Conservation (phyloP, 345 rosid species). For the Citrus maxima region DNA sequence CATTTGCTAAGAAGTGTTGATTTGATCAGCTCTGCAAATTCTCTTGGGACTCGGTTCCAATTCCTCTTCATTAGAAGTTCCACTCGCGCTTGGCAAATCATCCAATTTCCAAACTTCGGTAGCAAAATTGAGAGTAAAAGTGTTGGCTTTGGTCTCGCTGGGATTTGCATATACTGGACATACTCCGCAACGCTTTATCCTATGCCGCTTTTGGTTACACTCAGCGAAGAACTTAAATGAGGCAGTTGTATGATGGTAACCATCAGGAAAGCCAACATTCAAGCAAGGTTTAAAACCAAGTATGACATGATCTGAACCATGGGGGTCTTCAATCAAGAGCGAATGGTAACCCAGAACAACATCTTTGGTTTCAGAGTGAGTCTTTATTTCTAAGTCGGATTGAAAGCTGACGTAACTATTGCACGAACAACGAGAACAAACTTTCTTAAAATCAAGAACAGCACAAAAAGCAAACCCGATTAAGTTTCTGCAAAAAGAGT, state of each 20-base stretch:
- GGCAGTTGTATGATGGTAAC: neutral
- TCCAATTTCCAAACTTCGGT: neutral
- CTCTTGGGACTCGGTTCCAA: too few species aligned
- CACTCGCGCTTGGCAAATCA: neutral
- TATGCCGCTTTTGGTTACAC: accelerated
- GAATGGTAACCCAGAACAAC: accelerated
- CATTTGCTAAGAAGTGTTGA: too few species aligned
- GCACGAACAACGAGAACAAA: neutral
- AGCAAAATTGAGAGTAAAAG: neutral
- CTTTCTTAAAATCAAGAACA: neutral
- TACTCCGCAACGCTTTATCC: neutral
- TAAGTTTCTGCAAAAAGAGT: neutral
- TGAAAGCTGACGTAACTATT: accelerated
- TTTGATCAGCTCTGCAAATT: too few species aligned
- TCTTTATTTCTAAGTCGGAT: too few species aligned
- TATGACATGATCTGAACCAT: neutral
- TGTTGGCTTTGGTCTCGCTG: neutral
- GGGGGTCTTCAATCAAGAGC: accelerated
- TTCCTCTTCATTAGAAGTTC: neutral
- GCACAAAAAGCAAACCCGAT: neutral
- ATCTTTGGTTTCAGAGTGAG: too few species aligned
- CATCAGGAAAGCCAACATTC: neutral
- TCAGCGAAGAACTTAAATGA: too few species aligned
- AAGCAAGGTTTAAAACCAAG: neutral
- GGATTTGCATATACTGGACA: neutral